Conservation (phyloP, 768 basidiomycete genomes). For the Lentinus brumalis region DNA sequence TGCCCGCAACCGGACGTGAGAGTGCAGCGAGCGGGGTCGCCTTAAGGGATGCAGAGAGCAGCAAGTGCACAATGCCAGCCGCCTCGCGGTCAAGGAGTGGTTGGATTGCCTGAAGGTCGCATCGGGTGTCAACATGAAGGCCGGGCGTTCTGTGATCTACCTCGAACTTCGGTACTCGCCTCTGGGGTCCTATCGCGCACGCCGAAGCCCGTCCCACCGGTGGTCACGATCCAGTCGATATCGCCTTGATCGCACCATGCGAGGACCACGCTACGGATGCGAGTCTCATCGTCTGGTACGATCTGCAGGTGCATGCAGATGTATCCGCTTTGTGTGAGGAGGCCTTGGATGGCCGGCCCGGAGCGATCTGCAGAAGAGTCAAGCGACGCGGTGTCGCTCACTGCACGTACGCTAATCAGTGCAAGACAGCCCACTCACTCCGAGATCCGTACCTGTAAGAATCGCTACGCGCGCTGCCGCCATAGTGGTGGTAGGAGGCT, state of each 20-base stretch:
- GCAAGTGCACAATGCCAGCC: conserved; percentile 73
- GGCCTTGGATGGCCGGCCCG: conserved; percentile 60
- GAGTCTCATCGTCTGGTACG: conserved; percentile 65
- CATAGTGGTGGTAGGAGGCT: conserved; percentile 13
- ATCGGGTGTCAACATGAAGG: not conserved
- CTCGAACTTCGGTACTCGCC: conserved; percentile 45
- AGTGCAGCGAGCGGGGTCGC: conserved; percentile 82
- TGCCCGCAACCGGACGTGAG: conserved; percentile 82
- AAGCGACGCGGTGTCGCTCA: conserved; percentile 71
- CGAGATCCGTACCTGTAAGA: conserved; percentile 29
- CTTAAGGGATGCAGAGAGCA: conserved; percentile 67
- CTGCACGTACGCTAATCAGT: conserved; percentile 35
- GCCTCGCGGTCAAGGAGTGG: conserved; percentile 68
- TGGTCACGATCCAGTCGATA: conserved; percentile 79
- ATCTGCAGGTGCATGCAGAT: conserved; percentile 38
- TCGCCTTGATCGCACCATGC: conserved; percentile 45
- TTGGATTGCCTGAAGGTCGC: conserved; percentile 50
- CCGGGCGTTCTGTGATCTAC: not conserved
- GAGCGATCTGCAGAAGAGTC: conserved; percentile 58
- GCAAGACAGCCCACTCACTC: not conserved
- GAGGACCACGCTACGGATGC: conserved; percentile 51
- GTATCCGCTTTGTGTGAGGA: conserved; percentile 44
- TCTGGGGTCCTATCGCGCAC: conserved; percentile 82
- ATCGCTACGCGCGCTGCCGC: conserved; percentile 28
- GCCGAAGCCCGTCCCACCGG: conserved; percentile 89